phyloP scores from a whole-genome alignment of 805 yeast species.

The Yamadazyma sp. region DNA sequence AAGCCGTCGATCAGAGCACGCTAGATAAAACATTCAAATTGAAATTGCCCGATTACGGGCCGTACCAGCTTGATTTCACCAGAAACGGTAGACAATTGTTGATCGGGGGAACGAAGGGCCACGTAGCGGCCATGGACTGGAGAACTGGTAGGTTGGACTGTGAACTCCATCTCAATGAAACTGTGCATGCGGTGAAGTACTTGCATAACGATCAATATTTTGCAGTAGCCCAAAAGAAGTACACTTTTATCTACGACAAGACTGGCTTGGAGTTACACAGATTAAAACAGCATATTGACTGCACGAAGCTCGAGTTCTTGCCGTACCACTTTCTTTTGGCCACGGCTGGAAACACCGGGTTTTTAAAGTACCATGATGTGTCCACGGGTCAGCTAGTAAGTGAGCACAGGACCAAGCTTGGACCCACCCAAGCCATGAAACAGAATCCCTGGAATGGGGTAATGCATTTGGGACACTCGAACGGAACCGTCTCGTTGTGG shows the following conservation, averaged over 20 bases:
- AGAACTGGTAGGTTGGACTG: conserved; percentile 77
- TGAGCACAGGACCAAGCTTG: conserved; percentile 82
- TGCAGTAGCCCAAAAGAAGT: conserved; percentile 96
- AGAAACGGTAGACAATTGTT: conserved; percentile 85
- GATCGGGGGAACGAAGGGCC: conserved; percentile 89
- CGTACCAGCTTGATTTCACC: conserved; percentile 78
- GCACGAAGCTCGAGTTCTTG: conserved; percentile 76
- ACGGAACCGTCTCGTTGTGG: conserved; percentile 93
- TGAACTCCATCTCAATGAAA: conserved; percentile 83
- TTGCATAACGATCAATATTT: conserved; percentile 89
- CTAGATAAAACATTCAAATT: conserved; percentile 74
- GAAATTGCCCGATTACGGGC: conserved; percentile 76
- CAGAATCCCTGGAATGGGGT: conserved; percentile 97
- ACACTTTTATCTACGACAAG: conserved; percentile 87
- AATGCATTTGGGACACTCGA: conserved; percentile 88
- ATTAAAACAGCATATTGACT: conserved; percentile 85
- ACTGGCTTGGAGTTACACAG: conserved; percentile 91
- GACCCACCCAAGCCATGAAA: conserved; percentile 84
- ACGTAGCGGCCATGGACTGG: conserved; percentile 96
- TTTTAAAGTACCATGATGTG: conserved; percentile 89
- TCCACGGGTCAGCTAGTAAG: conserved; percentile 86
- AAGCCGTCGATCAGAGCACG: conserved; percentile 75
- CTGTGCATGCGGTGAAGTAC: conserved; percentile 86
- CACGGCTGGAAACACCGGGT: conserved; percentile 88
- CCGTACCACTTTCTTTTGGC: conserved; percentile 90